phyloP scores from a whole-genome alignment of 139 green algal species.

The Nannochloris sp. region DNA sequence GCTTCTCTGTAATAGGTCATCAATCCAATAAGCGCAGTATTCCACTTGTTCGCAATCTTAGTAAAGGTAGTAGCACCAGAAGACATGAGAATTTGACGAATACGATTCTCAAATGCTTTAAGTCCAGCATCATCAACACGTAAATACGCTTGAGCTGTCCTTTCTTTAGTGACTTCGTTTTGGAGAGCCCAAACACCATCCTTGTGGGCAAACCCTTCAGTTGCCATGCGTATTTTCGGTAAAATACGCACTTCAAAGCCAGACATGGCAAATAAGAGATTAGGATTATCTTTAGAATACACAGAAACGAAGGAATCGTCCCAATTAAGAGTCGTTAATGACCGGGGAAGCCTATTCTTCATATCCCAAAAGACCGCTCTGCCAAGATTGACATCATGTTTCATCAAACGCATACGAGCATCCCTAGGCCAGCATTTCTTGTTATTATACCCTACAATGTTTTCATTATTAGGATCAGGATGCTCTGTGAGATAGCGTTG shows the following conservation, averaged over 20 bases:
- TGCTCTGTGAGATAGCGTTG: conserved; percentile 98
- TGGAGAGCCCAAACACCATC: conserved; percentile 98
- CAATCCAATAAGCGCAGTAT: conserved; percentile 96
- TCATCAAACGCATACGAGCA: conserved; percentile 99
- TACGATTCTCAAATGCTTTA: conserved; percentile 93
- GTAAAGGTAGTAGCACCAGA: conserved; percentile 97
- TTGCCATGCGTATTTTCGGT: conserved; percentile 86
- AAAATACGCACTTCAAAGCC: conserved; percentile 98
- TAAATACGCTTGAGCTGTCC: conserved; percentile 77
- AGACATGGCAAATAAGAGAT: conserved; percentile 97
- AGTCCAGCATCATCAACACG: conserved; percentile 96
- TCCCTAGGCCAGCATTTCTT: conserved; percentile 98
- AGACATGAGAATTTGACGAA: conserved; percentile 97
- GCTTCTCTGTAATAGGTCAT: conserved; percentile 96
- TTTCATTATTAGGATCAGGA: conserved; percentile 99
- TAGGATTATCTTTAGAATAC: conserved; percentile 97
- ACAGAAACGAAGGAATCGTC: conserved; percentile 92
- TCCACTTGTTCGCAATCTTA: conserved; percentile 99
- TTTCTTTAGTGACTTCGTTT: conserved; percentile 95
- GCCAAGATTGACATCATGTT: conserved; percentile 99
- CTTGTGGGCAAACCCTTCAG: conserved; percentile 85
- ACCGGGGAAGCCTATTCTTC: conserved; percentile 81
- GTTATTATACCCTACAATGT: conserved; percentile 99
- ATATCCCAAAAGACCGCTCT: conserved; percentile 95
- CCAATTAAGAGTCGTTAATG: conserved; percentile 96